These are phyloP conservation scores for Globisporangium nunn DNA, from an alignment of 352 stramenopile species.

Conservation along the genomic window DNA sequence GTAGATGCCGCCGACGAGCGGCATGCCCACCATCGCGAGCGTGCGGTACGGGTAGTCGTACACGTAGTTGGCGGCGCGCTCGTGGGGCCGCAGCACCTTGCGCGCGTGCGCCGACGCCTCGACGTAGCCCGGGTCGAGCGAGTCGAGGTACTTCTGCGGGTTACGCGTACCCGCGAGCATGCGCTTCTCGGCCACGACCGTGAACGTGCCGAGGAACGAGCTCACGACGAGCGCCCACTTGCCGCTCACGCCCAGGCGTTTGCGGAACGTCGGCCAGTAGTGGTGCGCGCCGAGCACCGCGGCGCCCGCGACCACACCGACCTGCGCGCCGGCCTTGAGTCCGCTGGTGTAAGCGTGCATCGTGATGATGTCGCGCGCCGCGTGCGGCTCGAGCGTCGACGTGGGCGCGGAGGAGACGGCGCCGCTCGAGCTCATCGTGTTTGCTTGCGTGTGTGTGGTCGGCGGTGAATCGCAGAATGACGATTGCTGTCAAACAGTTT, in stretches of 20 bases:
- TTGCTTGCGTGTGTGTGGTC: constrained; percentile 1
- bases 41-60: constrained; percentile 78
- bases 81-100: constrained; percentile 43
- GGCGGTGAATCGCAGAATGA: constrained; percentile 21
- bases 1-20: constrained; percentile 70
- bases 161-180: constrained; percentile 60
- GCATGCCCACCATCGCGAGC: constrained; percentile 40
- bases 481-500: no score
- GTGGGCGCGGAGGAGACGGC: constrained; percentile 9
- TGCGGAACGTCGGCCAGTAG: constrained; percentile 62
- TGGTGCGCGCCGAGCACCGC: constrained; percentile 45
- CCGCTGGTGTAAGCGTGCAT: constrained; percentile 58
- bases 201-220: constrained; percentile 56
- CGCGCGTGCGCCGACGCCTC: constrained; percentile 22
- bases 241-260: constrained; percentile 56
- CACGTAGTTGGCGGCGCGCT: constrained; percentile 62
- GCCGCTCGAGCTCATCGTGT: constrained; percentile 8
- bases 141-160: constrained; percentile 61
- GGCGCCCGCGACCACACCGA: constrained; percentile 16
- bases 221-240: constrained; percentile 69
- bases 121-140: constrained; percentile 42
- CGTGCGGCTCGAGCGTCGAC: constrained; percentile 28
- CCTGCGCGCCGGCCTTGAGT: constrained; percentile 35
- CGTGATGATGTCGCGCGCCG: constrained; percentile 60
- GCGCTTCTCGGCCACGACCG: constrained; percentile 53